Evolutionary conservation across 306 rosid genomes (phyloP), one percentile per base, ranked within the genome.

Genomic region (Vicia faba): DNA sequence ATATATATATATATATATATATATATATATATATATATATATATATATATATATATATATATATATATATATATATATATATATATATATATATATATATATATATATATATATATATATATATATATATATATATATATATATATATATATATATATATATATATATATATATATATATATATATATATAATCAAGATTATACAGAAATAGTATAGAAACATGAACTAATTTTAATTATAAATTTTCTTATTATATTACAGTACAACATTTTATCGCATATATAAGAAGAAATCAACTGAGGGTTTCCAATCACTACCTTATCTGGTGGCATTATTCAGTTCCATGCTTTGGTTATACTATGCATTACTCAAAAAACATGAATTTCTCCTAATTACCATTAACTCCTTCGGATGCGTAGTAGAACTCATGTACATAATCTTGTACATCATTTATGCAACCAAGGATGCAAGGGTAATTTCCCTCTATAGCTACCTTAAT

Each of bases 251-350:
- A 31, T 31, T 31, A 15, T 35, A 11, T 1, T 61, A 75, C 85
- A 93, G 97, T 64, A 70, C 92, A 3, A 93, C 99, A 13, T 93
- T 93, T 78, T 84, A 79, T 56, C 66, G 88, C 53, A 83, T 93
- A 68, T 85, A 68, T 75, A 83, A 63, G 60, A 90, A 85, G 65
- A 90, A 86, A 86, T 82, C 99, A 5, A 88, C 97, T 0, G 87
- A 88, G 61, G 85, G 80, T 0, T 93, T 93, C 75, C 97, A 90
- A 5, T 84, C 97, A 5, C 59, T 93, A 46, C 97, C 97, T 0
- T 93, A 93, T 77, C 45, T 93, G 66, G 97, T 86, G 25, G 90
- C 97, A 2, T 8, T 93, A 43, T 86, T 90, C 77, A 93, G 99
- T 50, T 74, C 91, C 0, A 81, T 89, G 85, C 83, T 93, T 0